Conservation (phyloP, 1,284 basidiomycete species). For the Puccinia triticina region DNA sequence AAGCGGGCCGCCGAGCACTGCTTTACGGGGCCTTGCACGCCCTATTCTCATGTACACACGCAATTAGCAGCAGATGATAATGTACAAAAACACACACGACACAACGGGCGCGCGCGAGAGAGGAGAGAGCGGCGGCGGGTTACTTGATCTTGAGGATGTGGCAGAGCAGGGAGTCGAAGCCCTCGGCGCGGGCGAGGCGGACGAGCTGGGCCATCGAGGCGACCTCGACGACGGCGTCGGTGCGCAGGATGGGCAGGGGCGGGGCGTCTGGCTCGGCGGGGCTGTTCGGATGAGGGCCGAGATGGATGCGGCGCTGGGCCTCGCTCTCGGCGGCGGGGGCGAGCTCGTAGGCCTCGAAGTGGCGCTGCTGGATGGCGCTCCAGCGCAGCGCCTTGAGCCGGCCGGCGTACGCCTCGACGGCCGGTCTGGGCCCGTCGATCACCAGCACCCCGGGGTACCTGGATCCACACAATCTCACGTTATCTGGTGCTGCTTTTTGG, state of each 20-base stretch:
- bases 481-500: not conserved
- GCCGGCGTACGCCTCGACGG: not conserved
- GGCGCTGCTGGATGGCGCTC: constrained; percentile 39
- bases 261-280: not conserved
- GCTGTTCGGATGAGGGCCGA: not conserved
- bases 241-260: no score
- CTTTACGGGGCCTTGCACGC: no score
- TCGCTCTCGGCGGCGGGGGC: not conserved
- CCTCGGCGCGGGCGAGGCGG: not conserved
- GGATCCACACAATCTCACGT: not conserved
- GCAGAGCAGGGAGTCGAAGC: not conserved
- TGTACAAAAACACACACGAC: no score
- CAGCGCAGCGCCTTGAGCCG: constrained; percentile 20
- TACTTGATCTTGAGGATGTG: constrained; percentile 39
- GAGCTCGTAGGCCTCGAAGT: constrained; percentile 11
- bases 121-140: not conserved
- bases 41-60: no score
- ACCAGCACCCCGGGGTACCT: constrained; percentile 31
- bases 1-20: no score
- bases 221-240: constrained; percentile 8
- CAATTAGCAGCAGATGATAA: no score
- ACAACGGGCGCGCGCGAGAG: no score
- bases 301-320: not conserved
- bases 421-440: constrained; percentile 2
- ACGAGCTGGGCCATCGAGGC: constrained; percentile 21